Percentiles rank a stretch among this genome's conserved stretches.
Evolutionary conservation across 1,139 yeast species (phyloP).

Genomic region (Pichia sp.): DNA sequence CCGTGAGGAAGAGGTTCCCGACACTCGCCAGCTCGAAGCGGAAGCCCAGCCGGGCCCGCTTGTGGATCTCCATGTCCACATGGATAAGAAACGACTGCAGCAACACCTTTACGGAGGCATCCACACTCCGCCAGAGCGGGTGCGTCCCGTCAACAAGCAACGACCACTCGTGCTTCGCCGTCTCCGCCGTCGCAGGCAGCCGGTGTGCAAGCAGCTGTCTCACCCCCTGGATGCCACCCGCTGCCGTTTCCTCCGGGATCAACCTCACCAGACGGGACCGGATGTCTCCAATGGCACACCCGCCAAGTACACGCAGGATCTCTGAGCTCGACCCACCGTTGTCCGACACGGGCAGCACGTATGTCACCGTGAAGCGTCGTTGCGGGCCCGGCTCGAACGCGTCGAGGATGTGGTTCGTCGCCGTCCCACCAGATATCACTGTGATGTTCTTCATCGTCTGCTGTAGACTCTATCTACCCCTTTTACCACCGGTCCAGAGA

Average conservation of each 20-base stretch:
- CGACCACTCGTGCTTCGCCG: slow-evolving; percentile 57
- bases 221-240: slow-evolving; percentile 29
- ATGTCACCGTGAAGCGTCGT: slow-evolving; percentile 39
- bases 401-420: slow-evolving; percentile 60
- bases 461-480: no score
- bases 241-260: slow-evolving; percentile 42
- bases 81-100: slow-evolving; percentile 59
- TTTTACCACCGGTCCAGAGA: no score
- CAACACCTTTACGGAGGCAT: slow-evolving; percentile 58
- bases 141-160: slow-evolving; percentile 78
- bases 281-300: slow-evolving; percentile 93
- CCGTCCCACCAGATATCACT: slow-evolving; percentile 72
- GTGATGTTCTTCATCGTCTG: slow-evolving; percentile 31
- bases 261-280: slow-evolving; percentile 76
- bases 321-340: slow-evolving; percentile 96
- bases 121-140: slow-evolving; percentile 58
- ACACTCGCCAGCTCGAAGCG: slow-evolving; percentile 75
- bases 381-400: slow-evolving; percentile 34
- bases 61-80: slow-evolving; percentile 71
- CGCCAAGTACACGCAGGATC: slow-evolving; percentile 82
- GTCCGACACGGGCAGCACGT: slow-evolving; percentile 80
- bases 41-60: slow-evolving; percentile 63
- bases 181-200: slow-evolving; percentile 36
- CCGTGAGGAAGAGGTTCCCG: slow-evolving; percentile 81
- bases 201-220: slow-evolving; percentile 56